A percentile compares a stretch with the other conserved stretches of the same genome.
Conservation (phyloP, 2,329 filamentous ascomycete genomes). For the Sphaerulina vaccinii region DNA sequence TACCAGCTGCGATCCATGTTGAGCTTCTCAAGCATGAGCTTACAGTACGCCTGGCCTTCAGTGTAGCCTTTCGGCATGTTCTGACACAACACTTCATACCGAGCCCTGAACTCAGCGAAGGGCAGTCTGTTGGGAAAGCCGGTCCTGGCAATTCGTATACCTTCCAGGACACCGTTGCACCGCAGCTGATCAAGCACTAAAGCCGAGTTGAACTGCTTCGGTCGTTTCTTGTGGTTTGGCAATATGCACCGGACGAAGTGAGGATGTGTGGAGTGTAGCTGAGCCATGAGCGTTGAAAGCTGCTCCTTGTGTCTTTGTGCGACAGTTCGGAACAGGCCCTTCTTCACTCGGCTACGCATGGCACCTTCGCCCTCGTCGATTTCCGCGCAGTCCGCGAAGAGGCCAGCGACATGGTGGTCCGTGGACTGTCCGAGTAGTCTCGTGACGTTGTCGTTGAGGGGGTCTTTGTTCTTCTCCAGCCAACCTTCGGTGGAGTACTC, state of each 20-base stretch:
- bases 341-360: slow-evolving; percentile 81
- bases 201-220: slow-evolving; percentile 86
- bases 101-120: slow-evolving; percentile 90
- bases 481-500: slow-evolving; percentile 94
- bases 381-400: slow-evolving; percentile 88
- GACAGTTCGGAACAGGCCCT: slow-evolving; percentile 92
- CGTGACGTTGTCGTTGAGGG: slow-evolving; percentile 94
- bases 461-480: slow-evolving; percentile 99
- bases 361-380: slow-evolving; percentile 69
- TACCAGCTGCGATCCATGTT: slow-evolving; percentile 82
- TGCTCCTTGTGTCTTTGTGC: slow-evolving; percentile 98
- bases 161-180: slow-evolving; percentile 98
- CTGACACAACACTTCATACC: slow-evolving; percentile 90
- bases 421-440: slow-evolving; percentile 78
- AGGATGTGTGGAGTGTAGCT: slow-evolving; percentile 92
- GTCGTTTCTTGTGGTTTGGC: slow-evolving; percentile 95
- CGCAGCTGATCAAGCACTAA: slow-evolving; percentile 97
- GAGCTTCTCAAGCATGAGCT: slow-evolving; percentile 85
- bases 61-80: slow-evolving; percentile 87
- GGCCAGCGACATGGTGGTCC: slow-evolving; percentile 75
- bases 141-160: slow-evolving; percentile 93
- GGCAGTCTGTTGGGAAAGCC: slow-evolving; percentile 92
- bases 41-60: slow-evolving; percentile 82
- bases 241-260: slow-evolving; percentile 98
- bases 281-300: slow-evolving; percentile 90